phyloP scores from a whole-genome alignment of 2,329 filamentous ascomycete genomes.

The Ascochyta rabiei region DNA sequence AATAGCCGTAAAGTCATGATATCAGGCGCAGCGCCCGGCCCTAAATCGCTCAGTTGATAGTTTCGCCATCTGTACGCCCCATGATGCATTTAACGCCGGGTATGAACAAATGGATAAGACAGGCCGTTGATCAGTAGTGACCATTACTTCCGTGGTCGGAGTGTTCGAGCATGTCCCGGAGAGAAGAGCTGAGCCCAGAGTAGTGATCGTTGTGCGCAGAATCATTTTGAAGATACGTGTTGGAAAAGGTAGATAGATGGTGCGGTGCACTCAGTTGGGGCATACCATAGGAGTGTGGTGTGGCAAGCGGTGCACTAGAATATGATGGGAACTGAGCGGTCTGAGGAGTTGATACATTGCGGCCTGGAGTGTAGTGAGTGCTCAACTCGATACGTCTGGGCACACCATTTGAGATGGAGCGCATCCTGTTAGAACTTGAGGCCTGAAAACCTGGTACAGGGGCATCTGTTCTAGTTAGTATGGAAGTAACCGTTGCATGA shows the following conservation, averaged over 20 bases:
- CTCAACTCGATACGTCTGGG: conserved; percentile 50
- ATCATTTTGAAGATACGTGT: conserved; percentile 47
- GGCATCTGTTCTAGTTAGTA: conserved; percentile 39
- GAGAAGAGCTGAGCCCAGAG: conserved; percentile 41
- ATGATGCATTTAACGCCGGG: conserved; percentile 10
- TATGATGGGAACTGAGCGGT: conserved; percentile 50
- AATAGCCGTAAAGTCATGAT: conserved; percentile 16
- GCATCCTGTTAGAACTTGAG: conserved; percentile 45
- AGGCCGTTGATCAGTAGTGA: conserved; percentile 15
- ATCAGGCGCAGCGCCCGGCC: conserved; percentile 2
- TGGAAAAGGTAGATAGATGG: conserved; percentile 46
- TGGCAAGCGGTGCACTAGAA: conserved; percentile 48
- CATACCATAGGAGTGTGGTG: conserved; percentile 45
- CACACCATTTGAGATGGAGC: conserved; percentile 48
- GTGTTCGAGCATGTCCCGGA: conserved; percentile 45
- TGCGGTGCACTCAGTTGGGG: conserved; percentile 49
- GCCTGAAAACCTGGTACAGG: conserved; percentile 50
- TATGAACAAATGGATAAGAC: conserved; percentile 1
- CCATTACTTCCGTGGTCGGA: conserved; percentile 40
- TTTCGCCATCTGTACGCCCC: conserved; percentile 8
- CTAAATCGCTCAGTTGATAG: conserved; percentile 5
- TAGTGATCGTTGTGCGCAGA: conserved; percentile 44
- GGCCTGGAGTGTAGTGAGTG: conserved; percentile 47
- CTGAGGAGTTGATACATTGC: conserved; percentile 45
- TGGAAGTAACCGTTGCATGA: not conserved